Base-by-base conservation (phyloP, 2,329 filamentous ascomycete species). In the Macrophomina pseudophaseolina region DNA sequence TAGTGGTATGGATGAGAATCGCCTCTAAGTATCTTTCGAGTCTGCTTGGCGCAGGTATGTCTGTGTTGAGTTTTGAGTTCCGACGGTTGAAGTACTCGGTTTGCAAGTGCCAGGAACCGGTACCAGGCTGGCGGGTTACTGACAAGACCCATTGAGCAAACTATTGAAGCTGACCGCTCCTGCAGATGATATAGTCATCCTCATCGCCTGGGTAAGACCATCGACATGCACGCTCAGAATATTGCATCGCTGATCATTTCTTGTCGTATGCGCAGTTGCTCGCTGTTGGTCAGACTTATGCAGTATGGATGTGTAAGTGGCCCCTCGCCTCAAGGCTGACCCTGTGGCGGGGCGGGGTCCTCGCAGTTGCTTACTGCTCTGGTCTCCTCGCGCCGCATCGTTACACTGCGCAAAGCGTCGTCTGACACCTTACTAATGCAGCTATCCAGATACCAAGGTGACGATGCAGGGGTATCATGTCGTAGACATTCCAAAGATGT, bases 401-500 rank as follows among this genome's bases (percentile, higher is more conserved):
- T 49, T 28, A 23, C 6, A 28, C 46, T 23, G 16, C 23, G n/a
- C 46, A 11, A 49, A 28, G 4, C 7, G 30, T 23, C 6, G 23
- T 12, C 46, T 28, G 18, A 5, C 23, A 9, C 16, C 32, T 53
- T 6, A 11, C 51, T 66, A 67, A 52, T 66, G n/a, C n/a, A n/a
- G 14, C 3, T 4, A 11, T 18, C 9, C 33, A 76, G 74, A 72
- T 60, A 69, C 77, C 9, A 49, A 76, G n/a, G 51, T 74, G 9
- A 75, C 72, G 46, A 72, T 74, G 53, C 76, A 75, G 12, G 76
- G 76, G 38, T 78, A 74, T 48, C 75, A 76, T 64, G 64, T 70
- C 18, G 72, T 67, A 42, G 76, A 78, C 66, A 35, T 78, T 12
- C 74, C 74, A 0, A 74, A 74, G 63, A 72, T 72, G 58, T 73